Evolutionary conservation across 805 yeast species (phyloP).

Genomic region (Kluyveromyces lactis): DNA sequence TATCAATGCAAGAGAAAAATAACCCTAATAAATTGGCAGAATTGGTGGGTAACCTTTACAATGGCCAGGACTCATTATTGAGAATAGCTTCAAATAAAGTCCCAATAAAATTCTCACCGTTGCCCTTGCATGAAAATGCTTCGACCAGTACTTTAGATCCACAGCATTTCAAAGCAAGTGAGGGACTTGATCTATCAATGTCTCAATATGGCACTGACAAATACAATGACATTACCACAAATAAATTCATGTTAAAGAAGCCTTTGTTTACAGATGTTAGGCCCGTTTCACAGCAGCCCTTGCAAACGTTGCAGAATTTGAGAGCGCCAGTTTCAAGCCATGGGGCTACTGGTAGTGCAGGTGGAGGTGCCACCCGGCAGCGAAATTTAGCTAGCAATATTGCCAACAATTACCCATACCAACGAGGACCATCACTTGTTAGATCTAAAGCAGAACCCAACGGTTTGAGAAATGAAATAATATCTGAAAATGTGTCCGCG

Average conservation of each 20-base stretch:
- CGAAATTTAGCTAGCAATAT: neutral
- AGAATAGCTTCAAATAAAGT: constrained; percentile 11
- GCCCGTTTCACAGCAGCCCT: neutral
- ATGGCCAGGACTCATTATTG: constrained; percentile 18
- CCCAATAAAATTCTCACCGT: constrained; percentile 2
- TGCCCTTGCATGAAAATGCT: constrained; percentile 7
- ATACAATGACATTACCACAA: constrained; percentile 6
- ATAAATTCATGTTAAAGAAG: constrained; percentile 5
- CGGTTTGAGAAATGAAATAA: neutral
- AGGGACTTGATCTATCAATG: constrained; percentile 7
- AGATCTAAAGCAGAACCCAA: neutral
- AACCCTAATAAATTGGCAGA: constrained; percentile 19
- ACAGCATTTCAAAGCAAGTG: constrained; percentile 3
- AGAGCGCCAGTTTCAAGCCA: neutral
- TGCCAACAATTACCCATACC: neutral
- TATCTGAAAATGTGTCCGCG: neutral
- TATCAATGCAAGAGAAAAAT: constrained; percentile 14
- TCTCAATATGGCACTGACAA: constrained; percentile 4
- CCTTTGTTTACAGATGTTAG: neutral
- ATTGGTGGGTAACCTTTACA: constrained; percentile 20
- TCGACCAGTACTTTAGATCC: neutral
- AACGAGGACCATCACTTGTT: neutral
- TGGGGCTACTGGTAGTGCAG: neutral
- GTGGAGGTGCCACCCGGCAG: neutral
- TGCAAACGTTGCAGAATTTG: neutral